Percentiles rank a stretch among this genome's conserved stretches.
These are phyloP conservation scores for Phialophora chinensis DNA, from an alignment of 2,329 filamentous ascomycete species.

Conservation along the genomic window DNA sequence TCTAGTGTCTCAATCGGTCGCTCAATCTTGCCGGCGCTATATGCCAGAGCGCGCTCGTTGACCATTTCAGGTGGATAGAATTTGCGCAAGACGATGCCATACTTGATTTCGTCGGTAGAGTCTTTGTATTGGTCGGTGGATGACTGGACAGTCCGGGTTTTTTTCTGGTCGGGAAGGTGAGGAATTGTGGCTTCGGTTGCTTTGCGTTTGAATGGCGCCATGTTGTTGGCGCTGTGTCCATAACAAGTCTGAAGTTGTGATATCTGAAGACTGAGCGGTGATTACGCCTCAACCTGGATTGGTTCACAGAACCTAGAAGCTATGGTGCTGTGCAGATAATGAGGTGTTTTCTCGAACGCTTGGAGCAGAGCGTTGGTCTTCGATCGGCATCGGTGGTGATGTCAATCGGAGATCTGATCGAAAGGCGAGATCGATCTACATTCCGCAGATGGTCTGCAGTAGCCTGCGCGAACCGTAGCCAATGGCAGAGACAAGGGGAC, in stretches of 20 bases:
- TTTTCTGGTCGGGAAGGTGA: constrained; percentile 12
- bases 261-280: neutral
- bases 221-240: neutral
- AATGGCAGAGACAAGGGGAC: neutral
- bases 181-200: neutral
- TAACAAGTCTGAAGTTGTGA: neutral
- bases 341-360: neutral
- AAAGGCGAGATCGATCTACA: constrained; percentile 20
- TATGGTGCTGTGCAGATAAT: neutral
- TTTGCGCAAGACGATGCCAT: constrained; percentile 71
- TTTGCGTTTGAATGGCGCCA: constrained; percentile 27
- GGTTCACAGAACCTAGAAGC: neutral
- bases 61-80: constrained; percentile 89
- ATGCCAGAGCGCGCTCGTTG: constrained; percentile 76
- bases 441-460: neutral
- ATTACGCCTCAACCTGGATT: neutral
- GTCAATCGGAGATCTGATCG: constrained; percentile 20
- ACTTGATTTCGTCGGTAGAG: constrained; percentile 45
- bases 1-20: constrained; percentile 75
- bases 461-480: neutral
- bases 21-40: constrained; percentile 71
- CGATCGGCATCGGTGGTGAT: constrained; percentile 15
- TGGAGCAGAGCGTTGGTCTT: neutral
- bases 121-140: constrained; percentile 30
- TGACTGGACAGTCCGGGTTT: neutral